Conservation (phyloP, 768 basidiomycete genomes). For the Cyclocybe aegerita region DNA sequence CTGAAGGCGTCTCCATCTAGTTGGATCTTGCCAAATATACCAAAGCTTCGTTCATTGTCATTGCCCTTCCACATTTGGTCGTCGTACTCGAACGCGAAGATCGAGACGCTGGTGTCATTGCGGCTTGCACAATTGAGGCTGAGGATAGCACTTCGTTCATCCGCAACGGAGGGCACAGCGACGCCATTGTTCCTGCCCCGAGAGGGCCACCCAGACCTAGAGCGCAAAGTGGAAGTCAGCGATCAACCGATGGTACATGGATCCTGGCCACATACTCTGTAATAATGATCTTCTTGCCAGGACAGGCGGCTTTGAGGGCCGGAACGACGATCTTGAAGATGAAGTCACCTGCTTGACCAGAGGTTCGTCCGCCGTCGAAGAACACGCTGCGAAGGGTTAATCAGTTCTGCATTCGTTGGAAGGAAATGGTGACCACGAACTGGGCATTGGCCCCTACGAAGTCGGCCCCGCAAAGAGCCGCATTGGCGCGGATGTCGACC, state of each 20-base stretch:
- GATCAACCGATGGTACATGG: neutral
- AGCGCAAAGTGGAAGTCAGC: neutral
- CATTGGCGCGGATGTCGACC: slow-evolving; percentile 34
- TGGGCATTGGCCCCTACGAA: slow-evolving; percentile 43
- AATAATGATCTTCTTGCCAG: slow-evolving; percentile 36
- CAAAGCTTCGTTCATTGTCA: slow-evolving; percentile 40
- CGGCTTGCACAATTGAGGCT: slow-evolving; percentile 37
- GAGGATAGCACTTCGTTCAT: slow-evolving; percentile 31
- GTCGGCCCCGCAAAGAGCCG: slow-evolving; percentile 33
- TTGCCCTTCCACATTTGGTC: slow-evolving; percentile 40
- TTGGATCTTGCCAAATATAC: slow-evolving; percentile 34
- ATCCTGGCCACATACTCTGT: slow-evolving; percentile 30
- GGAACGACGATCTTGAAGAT: slow-evolving; percentile 38
- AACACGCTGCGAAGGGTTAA: slow-evolving; percentile 25
- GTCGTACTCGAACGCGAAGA: slow-evolving; percentile 41
- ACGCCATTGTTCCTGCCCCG: slow-evolving; percentile 27
- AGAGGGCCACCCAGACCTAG: slow-evolving; percentile 42
- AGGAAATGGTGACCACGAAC: slow-evolving; percentile 17
- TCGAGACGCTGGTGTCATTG: slow-evolving; percentile 32
- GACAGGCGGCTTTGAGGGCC: slow-evolving; percentile 32
- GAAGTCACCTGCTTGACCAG: slow-evolving; percentile 35
- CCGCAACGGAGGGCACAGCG: slow-evolving; percentile 28
- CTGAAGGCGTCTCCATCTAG: slow-evolving; percentile 19
- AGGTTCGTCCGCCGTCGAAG: slow-evolving; percentile 32
- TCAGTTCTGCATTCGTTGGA: neutral